Evolutionary conservation across 2,329 filamentous ascomycete species (phyloP), one percentile per base, ranked within the genome.

Genomic region (Macroventuria anomochaeta): DNA sequence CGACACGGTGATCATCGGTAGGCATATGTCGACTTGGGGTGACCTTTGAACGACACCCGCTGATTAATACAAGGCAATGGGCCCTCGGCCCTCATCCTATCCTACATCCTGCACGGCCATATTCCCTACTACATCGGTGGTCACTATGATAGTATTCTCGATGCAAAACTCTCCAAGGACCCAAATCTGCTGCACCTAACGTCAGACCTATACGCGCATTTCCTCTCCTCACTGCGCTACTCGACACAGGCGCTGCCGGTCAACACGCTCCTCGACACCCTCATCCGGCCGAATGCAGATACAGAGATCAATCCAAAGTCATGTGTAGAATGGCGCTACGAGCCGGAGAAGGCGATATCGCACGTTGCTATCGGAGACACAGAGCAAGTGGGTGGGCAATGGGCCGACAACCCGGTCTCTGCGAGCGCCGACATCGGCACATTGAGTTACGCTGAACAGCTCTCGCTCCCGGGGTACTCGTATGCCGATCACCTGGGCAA

Each of bases 51-150:
- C 1, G 17, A 41, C 31, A 15, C 18, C 20, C 21, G 63, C 67
- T 73, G 56, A 72, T 64, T 60, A 63, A 64, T 64, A 0, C 20
- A 59, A 85, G 84, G 84, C 65, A 85, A 85, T 67, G 84, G 84
- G 50, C 84, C 84, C 38, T 84, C 84, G 43, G 82, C 84, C 44
- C 77, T 87, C 72, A 82, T 86, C 61, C 76, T 87, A 29, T 85
- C 83, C 38, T 87, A 84, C 68, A 84, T 86, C 36, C 79, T 87
- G 23, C 83, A 87, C 70, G 84, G 84, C 31, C 77, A 86, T 63
- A 75, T 85, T 46, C 84, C 84, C 5, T 80, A 79, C 64, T 87
- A 87, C 62, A 72, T 78, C 31, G 72, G 78, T 47, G 79, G 79
- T 29, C 84, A 87, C 70, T 82, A 83, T 29, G 84, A 87, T 68